Percentiles rank a stretch among this genome's conserved stretches.
Conservation (phyloP, 345 rosid genomes). For the Corchorus capsularis region DNA sequence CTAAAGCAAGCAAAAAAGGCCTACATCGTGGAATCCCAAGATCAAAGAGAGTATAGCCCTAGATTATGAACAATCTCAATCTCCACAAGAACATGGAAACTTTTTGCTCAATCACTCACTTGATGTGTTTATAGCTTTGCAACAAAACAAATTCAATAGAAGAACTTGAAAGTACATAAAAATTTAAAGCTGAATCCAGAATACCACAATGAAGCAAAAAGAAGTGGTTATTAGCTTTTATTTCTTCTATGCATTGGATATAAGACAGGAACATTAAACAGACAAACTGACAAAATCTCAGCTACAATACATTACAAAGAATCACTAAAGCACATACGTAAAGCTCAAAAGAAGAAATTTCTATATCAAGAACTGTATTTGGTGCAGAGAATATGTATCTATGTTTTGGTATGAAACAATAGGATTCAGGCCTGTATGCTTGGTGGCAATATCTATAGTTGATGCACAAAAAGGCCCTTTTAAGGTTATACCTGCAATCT, state of each 20-base stretch:
- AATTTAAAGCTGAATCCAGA: background rate
- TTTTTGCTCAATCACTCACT: too few species aligned
- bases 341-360: slow-evolving; percentile 12
- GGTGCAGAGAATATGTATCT: slow-evolving; percentile 17
- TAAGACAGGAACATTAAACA: background rate
- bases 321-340: slow-evolving; percentile 21
- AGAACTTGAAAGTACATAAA: background rate
- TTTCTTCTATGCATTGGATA: slow-evolving; percentile 1
- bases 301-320: slow-evolving; percentile 32
- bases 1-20: too few species aligned
- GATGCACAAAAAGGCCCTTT: slow-evolving; percentile 13
- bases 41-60: too few species aligned
- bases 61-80: too few species aligned
- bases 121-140: too few species aligned
- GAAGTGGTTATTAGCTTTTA: background rate
- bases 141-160: background rate
- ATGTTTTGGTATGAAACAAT: background rate
- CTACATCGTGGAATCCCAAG: too few species aligned
- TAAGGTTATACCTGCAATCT: slow-evolving; percentile 15
- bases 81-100: too few species aligned
- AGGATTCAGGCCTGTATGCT: slow-evolving; percentile 12
- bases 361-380: slow-evolving; percentile 5
- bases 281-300: slow-evolving; percentile 12
- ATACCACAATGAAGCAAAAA: background rate
- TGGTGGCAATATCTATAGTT: slow-evolving; percentile 20